Base-by-base conservation (phyloP, 345 rosid genomes). In the Murraya paniculata region DNA sequence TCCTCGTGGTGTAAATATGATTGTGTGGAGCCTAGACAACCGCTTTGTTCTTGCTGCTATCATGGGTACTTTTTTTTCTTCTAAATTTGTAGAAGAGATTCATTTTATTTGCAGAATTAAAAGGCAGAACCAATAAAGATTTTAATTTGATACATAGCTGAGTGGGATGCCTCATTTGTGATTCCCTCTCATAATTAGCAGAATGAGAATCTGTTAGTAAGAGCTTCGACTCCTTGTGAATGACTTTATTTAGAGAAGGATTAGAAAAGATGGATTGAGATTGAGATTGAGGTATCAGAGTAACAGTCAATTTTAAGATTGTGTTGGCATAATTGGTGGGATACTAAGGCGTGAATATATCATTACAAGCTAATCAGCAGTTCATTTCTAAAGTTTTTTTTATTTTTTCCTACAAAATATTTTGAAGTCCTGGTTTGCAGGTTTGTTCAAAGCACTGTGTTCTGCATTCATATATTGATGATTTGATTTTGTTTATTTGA, bases 1-100 rank as follows among this genome's bases (percentile, higher is more conserved):
- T 76, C 99, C 97, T 59, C 98, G 99, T 68, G 99, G 99, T 79
- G 99, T 97, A 64, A 97, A 93, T 83, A 97, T 94, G 99, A 90
- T 97, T 59, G 85, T 86, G 25, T 94, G 99, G 99, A 97, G 99
- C 88, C 89, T 97, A 57, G 98, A 97, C 84, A 97, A 97, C 84
- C 95, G 99, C 76, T 97, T 97, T 80, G 99, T 97, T 80, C 99
- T 97, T 82, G 99, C 99, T 31, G 99, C 99, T 80, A 91, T 91
- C 68, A 97, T 97, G 98, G 99, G 99, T 97, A 92, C 71, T 53
- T 11, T 24, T 41, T 77, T 53, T 69, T 38, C 60, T 58, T 66
- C 14, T 56, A 58, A 14, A 68, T 10, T 3, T 7, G 35, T 58
- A 30, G 27, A 67, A 35, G 35, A 55, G 50, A 33, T 64, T 28